Evolutionary conservation across 2,329 filamentous ascomycete species (phyloP), one percentile per base, ranked within the genome.

Genomic region (Cercospora nicotianae): DNA sequence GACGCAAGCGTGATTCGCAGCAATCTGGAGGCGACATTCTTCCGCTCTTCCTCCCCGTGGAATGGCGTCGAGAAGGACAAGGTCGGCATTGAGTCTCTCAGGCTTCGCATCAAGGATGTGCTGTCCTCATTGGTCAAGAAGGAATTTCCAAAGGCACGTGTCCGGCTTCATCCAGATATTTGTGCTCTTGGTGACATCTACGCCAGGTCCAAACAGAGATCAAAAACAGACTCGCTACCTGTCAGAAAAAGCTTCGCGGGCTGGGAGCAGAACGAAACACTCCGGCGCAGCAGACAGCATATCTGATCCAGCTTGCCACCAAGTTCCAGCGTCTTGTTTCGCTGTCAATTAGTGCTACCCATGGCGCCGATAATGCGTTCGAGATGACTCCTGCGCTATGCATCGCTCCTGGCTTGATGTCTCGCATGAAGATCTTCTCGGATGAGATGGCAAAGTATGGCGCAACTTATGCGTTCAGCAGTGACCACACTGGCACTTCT

Each of bases 221-320:
- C 53, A 66, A 66, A 0, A 59, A 9, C 13, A 78, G 76, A 64
- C 69, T 79, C 0, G 28, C 70, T 3, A 60, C 69, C 1, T 76
- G 73, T 1, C 57, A 66, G 3, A 70, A 71, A 0, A 73, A 73
- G 0, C 76, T 90, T 1, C 69, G 77, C 0, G 77, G 78, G 3
- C 79, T 90, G 0, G 88, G 89, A 0, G 76, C 78, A 0, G 78
- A 83, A 3, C 80, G 87, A 6, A 74, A 71, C 3, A 85, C 81
- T 0, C 30, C 78, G 0, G 66, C 78, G 0, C 81, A 87, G 65
- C 85, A 89, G 67, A 80, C 79, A 0, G 72, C 78, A 2, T 83
- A 83, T n/a, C 77, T 89, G 9, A 78, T 83, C 6, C 58, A 79
- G 81, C 62, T 85, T 18, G 76, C 80, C 0, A 76, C 74, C 0